Evolutionary conservation across 257 asterid genomes (phyloP), one percentile per base, ranked within the genome.

Genomic region (Solanum sejunctum): DNA sequence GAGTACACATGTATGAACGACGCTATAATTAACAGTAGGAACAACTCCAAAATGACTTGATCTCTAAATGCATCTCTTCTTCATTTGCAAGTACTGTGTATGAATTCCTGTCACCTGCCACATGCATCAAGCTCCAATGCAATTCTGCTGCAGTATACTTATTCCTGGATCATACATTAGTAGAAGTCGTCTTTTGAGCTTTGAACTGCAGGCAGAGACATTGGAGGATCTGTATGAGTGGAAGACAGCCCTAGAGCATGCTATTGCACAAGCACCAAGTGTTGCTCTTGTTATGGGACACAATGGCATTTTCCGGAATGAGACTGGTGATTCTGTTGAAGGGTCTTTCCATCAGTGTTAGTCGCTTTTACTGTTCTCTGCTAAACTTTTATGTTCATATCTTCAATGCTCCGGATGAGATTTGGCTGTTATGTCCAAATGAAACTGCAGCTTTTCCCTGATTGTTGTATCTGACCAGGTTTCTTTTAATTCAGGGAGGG

Each of bases 271-370:
- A 90, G 98, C 98, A 80, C 98, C 98, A 71, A 94, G 91, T 91
- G 98, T 95, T 89, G 98, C 96, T 61, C 96, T 95, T 88, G 97
- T 95, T 88, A 93, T 94, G 97, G 98, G 99, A 84, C 97, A 94
- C 85, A 95, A 95, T 89, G 98, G 97, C 90, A 94, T 95, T 82
- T 94, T 95, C 82, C 93, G 92, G 83, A 94, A 88, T 88, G 98
- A 94, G 80, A 80, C 93, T 49, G 91, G 88, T 87, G 99, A 93
- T 85, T 80, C 94, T 80, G 85, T 85, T 51, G 98, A 94, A 83
- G 97, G 95, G 81, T 91, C 98, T 85, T 93, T 94, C 85, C 92
- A 89, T 89, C 99, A 92, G 85, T 92, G 99, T 95, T 70, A 73
- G 95, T 90, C 87, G 85, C 86, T 78, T 84, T 85, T 69, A 60